Percentiles rank a stretch among this genome's conserved stretches.
phyloP scores from a whole-genome alignment of 179 eudicot species.

The Beta macrorhiza region DNA sequence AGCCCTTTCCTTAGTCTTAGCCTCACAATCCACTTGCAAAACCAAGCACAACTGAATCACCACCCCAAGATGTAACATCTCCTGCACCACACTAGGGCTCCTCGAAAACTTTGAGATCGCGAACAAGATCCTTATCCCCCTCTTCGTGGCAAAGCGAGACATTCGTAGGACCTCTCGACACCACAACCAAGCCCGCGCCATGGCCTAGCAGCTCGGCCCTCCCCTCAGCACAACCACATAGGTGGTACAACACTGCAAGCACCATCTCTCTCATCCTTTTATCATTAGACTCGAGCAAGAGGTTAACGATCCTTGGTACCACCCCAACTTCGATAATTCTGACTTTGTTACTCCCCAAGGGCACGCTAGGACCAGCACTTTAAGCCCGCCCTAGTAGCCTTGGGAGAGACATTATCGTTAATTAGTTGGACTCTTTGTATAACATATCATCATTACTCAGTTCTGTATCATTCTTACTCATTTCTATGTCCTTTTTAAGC shows the following conservation, averaged over 20 bases:
- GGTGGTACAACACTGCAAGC: slow-evolving; percentile 42
- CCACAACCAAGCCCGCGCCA: slow-evolving; percentile 61
- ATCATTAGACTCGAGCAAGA: slow-evolving; percentile 38
- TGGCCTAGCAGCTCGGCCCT: slow-evolving; percentile 58
- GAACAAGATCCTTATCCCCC: slow-evolving; percentile 50
- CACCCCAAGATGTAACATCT: slow-evolving; percentile 72
- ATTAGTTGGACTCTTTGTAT: slow-evolving; percentile 26
- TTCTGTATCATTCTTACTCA: no score
- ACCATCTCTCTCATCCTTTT: slow-evolving; percentile 47
- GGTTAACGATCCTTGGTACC: slow-evolving; percentile 43
- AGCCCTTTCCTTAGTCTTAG: slow-evolving; percentile 55
- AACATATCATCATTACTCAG: no score
- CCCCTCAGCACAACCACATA: slow-evolving; percentile 81
- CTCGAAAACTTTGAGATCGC: slow-evolving; percentile 48
- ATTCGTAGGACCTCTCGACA: slow-evolving; percentile 58
- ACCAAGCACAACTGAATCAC: slow-evolving; percentile 67
- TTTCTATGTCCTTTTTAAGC: no score
- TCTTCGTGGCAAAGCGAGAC: slow-evolving; percentile 52
- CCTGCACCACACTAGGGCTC: slow-evolving; percentile 42
- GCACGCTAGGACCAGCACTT: slow-evolving; percentile 43
- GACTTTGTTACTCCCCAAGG: slow-evolving; percentile 60
- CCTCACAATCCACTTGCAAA: slow-evolving; percentile 56
- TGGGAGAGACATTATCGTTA: slow-evolving; percentile 36
- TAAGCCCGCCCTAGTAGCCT: slow-evolving; percentile 44
- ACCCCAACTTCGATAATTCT: slow-evolving; percentile 52